These are phyloP conservation scores for Penicillium sp. DNA, from an alignment of 2,329 filamentous ascomycete species.

Conservation along the genomic window DNA sequence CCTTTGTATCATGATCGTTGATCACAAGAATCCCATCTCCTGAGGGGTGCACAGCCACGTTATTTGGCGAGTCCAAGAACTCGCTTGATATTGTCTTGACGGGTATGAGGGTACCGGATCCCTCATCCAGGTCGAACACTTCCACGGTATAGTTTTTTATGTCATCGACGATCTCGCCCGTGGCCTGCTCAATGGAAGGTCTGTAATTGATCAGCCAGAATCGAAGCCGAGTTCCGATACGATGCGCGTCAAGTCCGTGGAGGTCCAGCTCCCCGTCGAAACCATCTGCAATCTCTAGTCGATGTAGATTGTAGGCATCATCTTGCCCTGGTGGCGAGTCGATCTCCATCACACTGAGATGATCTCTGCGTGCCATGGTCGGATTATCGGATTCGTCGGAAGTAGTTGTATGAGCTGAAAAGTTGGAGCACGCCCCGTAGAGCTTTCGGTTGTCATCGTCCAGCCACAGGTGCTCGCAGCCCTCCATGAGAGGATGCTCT, in stretches of 20 bases:
- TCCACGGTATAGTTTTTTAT: constrained; percentile 2
- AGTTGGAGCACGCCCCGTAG: constrained; percentile 7
- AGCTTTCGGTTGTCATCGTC: constrained; percentile 4
- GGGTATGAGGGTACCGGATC: neutral
- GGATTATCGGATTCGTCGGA: neutral
- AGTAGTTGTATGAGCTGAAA: neutral
- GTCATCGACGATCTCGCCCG: constrained; percentile 4
- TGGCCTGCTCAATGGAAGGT: neutral
- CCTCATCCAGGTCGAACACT: constrained; percentile 6
- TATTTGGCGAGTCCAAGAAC: constrained; percentile 6
- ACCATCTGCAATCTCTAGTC: neutral
- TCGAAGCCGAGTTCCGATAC: constrained; percentile 1
- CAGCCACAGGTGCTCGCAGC: constrained; percentile 12
- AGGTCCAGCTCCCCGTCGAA: neutral
- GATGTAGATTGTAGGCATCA: constrained; percentile 1
- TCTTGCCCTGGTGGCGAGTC: constrained; percentile 3
- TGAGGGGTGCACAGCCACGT: neutral
- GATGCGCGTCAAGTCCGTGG: constrained; percentile 7
- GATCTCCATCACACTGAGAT: constrained; percentile 8
- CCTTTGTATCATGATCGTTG: constrained; percentile 2
- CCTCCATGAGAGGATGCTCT: constrained; percentile 9
- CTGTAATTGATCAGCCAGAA: constrained; percentile 10
- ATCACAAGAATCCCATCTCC: constrained; percentile 7
- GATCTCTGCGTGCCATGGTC: neutral
- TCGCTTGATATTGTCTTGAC: constrained; percentile 6